Evolutionary conservation across 2,329 filamentous ascomycete species (phyloP), one percentile per base, ranked within the genome.

Genomic region (Penicillium sumatraense): DNA sequence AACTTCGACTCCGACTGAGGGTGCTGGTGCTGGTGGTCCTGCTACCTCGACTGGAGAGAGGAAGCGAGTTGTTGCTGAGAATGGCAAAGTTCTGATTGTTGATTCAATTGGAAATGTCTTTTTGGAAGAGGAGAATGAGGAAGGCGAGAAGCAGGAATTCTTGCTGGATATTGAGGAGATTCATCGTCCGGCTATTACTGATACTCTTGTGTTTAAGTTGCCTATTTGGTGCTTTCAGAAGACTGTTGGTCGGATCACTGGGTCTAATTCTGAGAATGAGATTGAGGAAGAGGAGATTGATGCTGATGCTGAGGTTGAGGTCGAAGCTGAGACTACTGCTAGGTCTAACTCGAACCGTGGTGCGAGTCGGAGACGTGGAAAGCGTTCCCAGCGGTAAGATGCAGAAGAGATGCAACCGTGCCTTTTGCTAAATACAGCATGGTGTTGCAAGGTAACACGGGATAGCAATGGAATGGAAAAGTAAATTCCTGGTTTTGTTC

Each of bases 71-170:
- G 86, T 93, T 23, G 93, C 93, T 2, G 89, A 96, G 80, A 99
- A 99, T 67, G 95, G 95, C 63, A 99, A 98, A 80, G 83, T 96
- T 1, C 80, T 99, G 33, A 88, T 99, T 53, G 95, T 99, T 3
- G 93, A 99, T 75, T 91, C 90, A 0, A 80, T 89, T 9, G 95
- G 95, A 24, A 92, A 97, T 66, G 95, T 99, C 11, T 99, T 91
- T 70, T 81, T 99, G n/a, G 93, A 98, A 75, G 90, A 96, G 70
- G 84, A 91, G 66, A 91, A 91, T 49, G 92, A 93, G 63, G 91
- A 97, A 21, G 95, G 95, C 50, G 86, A 90, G 52, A 83, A 86
- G 27, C 85, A 89, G 63, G 91, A 97, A 71, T 96, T 88, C 70
- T 79, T 97, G 60, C 86, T 99, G 57, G 93, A 99, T 72, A 87